A percentile compares a stretch with the other conserved stretches of the same genome.
Conservation (phyloP, 2,329 filamentous ascomycete species). For the Pseudocercospora vitis region DNA sequence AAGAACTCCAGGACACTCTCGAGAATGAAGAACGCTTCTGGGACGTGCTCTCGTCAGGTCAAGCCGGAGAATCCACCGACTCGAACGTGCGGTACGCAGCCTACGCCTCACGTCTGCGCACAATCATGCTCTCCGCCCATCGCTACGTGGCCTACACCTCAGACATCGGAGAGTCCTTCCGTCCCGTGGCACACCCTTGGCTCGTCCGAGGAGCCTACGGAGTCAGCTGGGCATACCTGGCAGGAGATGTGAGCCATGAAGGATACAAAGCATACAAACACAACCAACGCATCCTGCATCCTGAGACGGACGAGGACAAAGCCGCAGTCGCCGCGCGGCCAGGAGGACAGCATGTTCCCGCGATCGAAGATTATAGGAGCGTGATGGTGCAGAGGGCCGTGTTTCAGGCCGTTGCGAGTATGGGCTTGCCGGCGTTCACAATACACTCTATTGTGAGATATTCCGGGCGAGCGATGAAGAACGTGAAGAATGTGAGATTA, state of each 20-base stretch:
- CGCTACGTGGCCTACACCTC: slow-evolving; percentile 95
- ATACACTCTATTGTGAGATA: slow-evolving; percentile 93
- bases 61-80: slow-evolving; percentile 76
- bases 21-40: slow-evolving; percentile 70
- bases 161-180: slow-evolving; percentile 94
- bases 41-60: slow-evolving; percentile 59
- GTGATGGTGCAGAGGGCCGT: slow-evolving; percentile 89
- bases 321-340: slow-evolving; percentile 18
- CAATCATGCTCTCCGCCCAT: slow-evolving; percentile 81
- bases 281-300: slow-evolving; percentile 75
- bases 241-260: slow-evolving; percentile 88
- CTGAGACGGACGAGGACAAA: slow-evolving; percentile 53
- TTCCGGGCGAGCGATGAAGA: slow-evolving; percentile 80
- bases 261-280: slow-evolving; percentile 92
- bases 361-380: slow-evolving; percentile 84
- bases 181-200: slow-evolving; percentile 83
- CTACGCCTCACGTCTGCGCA: slow-evolving; percentile 69
- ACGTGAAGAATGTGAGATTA: slow-evolving; percentile 70
- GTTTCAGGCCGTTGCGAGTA: slow-evolving; percentile 87
- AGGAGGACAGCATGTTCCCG: slow-evolving; percentile 50
- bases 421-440: slow-evolving; percentile 91
- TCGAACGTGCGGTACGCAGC: slow-evolving; percentile 86
- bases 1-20: slow-evolving; percentile 56
- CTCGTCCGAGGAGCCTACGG: slow-evolving; percentile 82
- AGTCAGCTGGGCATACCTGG: slow-evolving; percentile 86